Evolutionary conservation across 768 basidiomycete genomes (phyloP).

Genomic region (Tylopilus cervinicoccineus): DNA sequence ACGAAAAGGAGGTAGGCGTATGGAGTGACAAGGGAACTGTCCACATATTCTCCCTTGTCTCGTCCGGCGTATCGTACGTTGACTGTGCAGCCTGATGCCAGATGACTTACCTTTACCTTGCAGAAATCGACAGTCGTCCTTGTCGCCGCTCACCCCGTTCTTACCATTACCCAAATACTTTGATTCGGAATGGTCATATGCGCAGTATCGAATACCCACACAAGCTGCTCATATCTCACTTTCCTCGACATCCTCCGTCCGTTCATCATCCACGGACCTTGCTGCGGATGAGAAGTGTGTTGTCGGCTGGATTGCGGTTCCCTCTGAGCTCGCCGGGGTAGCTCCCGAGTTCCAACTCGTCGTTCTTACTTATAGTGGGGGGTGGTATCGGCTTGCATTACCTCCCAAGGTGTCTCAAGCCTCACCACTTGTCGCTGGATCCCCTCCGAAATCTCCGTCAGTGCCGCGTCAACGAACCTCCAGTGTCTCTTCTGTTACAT

Average conservation of each 20-base stretch:
- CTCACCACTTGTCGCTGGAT: constrained; percentile 26
- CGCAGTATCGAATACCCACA: constrained; percentile 84
- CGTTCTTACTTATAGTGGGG: constrained; percentile 84
- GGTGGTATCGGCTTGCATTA: constrained; percentile 83
- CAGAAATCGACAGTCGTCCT: constrained; percentile 82
- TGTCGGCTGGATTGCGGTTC: constrained; percentile 76
- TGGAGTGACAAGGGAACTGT: constrained; percentile 97
- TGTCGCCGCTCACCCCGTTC: constrained; percentile 76
- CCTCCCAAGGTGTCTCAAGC: constrained; percentile 34
- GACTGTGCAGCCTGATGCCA: background rate
- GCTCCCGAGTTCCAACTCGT: constrained; percentile 67
- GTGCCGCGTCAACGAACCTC: constrained; percentile 44
- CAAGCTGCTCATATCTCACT: constrained; percentile 81
- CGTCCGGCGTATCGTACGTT: constrained; percentile 64
- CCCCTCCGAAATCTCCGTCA: constrained; percentile 43
- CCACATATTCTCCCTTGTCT: constrained; percentile 77
- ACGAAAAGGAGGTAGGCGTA: constrained; percentile 82
- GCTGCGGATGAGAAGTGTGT: constrained; percentile 82
- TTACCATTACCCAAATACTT: constrained; percentile 88
- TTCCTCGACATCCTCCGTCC: constrained; percentile 56
- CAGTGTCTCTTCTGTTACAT: constrained; percentile 51
- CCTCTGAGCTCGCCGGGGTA: constrained; percentile 34
- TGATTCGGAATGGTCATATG: constrained; percentile 95
- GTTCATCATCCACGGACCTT: constrained; percentile 54
- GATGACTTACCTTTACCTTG: constrained; percentile 4